These are phyloP conservation scores for Cercophora sp. DNA, from an alignment of 495 filamentous ascomycete species.

Conservation along the genomic window DNA sequence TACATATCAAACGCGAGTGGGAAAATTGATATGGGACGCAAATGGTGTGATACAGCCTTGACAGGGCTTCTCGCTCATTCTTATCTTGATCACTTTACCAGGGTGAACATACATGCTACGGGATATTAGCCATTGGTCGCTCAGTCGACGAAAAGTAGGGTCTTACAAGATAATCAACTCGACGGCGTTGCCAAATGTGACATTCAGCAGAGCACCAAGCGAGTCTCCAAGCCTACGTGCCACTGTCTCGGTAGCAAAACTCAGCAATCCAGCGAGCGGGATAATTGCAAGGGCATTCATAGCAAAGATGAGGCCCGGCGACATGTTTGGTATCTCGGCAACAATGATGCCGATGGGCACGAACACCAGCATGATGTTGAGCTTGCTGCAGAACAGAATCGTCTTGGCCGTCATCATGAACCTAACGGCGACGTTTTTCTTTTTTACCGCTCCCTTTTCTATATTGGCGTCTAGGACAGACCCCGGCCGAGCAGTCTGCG, in stretches of 20 bases:
- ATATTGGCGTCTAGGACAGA: conserved; percentile 44
- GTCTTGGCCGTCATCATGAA: conserved; percentile 50
- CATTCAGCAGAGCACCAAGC: conserved; percentile 76
- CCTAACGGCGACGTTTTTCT: conserved; percentile 42
- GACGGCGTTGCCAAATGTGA: conserved; percentile 86
- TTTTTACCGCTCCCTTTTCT: conserved; percentile 31
- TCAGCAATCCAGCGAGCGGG: conserved; percentile 73
- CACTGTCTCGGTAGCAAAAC: conserved; percentile 77
- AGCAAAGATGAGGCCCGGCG: conserved; percentile 57
- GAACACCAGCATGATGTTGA: conserved; percentile 76
- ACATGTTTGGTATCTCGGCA: conserved; percentile 39
- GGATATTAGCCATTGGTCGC: conserved; percentile 6
- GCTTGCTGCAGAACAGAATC: conserved; percentile 63
- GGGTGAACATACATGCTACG: conserved; percentile 27
- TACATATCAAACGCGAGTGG: neutral
- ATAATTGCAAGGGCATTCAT: conserved; percentile 85
- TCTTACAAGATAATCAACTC: conserved; percentile 41
- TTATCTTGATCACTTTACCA: conserved; percentile 28
- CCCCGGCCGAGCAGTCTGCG: conserved; percentile 54
- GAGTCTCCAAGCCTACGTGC: conserved; percentile 75
- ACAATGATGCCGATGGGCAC: conserved; percentile 74
- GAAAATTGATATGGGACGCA: conserved; percentile 18
- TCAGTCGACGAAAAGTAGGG: neutral
- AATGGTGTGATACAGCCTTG: conserved; percentile 24
- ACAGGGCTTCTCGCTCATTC: conserved; percentile 29